Evolutionary conservation across 1,139 yeast genomes (phyloP), one percentile per base, ranked within the genome.

Genomic region (Meyerozyma elateridarum): DNA sequence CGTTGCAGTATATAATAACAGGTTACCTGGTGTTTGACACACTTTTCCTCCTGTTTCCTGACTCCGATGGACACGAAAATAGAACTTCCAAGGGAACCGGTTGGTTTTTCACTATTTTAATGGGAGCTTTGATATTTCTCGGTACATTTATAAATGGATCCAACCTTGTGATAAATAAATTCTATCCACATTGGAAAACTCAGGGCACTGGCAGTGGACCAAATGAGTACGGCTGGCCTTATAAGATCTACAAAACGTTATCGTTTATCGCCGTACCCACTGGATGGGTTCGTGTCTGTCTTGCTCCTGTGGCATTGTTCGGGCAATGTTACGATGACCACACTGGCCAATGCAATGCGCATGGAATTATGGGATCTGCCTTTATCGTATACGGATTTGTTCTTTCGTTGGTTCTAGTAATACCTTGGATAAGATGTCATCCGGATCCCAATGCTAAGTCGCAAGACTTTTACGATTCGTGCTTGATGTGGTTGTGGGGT

Each of bases 321-420:
- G 96, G 95, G 1, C 89, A 88, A 40, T 68, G 72, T 76, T 87
- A 58, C 76, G 79, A 49, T 54, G 63, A 37, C 75, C 87, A 62
- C 65, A 89, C 47, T 1, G 97, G 97, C 13, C 97, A 89, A 59
- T 89, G 97, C 54, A 73, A 88, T 30, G 97, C 97, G 0, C 97
- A 89, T 54, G 96, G 96, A 5, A 85, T 89, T 40, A 89, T 89
- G 97, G 97, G 97, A 1, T 72, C 87, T 14, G 81, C 95, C 0
- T 89, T 89, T 46, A 72, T 89, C 9, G 59, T 70, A 4, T 89
- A 89, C 53, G 95, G 96, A 6, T 79, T 81, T 41, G 57, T 85
- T 7, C 66, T 85, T 42, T 56, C 76, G 3, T 53, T 79, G 47
- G 79, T 85, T 48, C 65, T 89, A 36, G 70, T 78, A n/a, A 51